Percentiles rank a stretch among this genome's conserved stretches.
Evolutionary conservation across 2,329 filamentous ascomycete genomes (phyloP).

Genomic region (Xylaria multiplex): DNA sequence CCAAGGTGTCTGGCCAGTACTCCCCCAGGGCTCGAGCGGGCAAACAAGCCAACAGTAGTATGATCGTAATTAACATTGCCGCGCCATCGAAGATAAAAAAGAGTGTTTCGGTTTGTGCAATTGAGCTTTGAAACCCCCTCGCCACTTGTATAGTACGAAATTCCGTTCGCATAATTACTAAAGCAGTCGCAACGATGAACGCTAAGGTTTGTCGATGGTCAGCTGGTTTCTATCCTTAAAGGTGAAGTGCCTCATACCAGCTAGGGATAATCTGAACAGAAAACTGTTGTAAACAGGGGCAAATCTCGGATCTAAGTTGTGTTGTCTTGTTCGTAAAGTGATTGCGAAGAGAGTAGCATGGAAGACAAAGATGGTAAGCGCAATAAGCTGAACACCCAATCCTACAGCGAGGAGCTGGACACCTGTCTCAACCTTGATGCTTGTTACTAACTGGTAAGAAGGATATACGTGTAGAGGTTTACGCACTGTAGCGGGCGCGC

Average conservation of each 20-base stretch:
- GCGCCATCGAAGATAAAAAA: constrained; percentile 47
- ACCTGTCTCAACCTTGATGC: constrained; percentile 45
- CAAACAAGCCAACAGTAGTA: constrained; percentile 42
- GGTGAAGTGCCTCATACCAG: constrained; percentile 51
- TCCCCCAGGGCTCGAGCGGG: constrained; percentile 44
- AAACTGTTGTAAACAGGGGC: constrained; percentile 54
- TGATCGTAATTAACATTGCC: constrained; percentile 41
- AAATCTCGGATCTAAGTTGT: constrained; percentile 53
- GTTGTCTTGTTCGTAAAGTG: constrained; percentile 52
- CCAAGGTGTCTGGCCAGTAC: constrained; percentile 35
- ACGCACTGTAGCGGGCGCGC: constrained; percentile 52
- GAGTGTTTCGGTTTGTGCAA: constrained; percentile 42
- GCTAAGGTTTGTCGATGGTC: constrained; percentile 32
- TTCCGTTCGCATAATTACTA: constrained; percentile 44
- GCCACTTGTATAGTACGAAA: constrained; percentile 45
- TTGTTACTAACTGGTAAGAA: constrained; percentile 21
- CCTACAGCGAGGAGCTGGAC: constrained; percentile 56
- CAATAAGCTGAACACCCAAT: constrained; percentile 56
- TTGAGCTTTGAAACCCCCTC: constrained; percentile 40
- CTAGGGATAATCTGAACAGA: constrained; percentile 56
- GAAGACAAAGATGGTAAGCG: constrained; percentile 53
- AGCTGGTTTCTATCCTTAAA: neutral
- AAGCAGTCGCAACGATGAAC: constrained; percentile 37
- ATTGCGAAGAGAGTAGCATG: constrained; percentile 55
- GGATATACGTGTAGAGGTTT: neutral